Evolutionary conservation across 176 grass and related monocot genomes (phyloP).

Genomic region (Melocanna baccifera): DNA sequence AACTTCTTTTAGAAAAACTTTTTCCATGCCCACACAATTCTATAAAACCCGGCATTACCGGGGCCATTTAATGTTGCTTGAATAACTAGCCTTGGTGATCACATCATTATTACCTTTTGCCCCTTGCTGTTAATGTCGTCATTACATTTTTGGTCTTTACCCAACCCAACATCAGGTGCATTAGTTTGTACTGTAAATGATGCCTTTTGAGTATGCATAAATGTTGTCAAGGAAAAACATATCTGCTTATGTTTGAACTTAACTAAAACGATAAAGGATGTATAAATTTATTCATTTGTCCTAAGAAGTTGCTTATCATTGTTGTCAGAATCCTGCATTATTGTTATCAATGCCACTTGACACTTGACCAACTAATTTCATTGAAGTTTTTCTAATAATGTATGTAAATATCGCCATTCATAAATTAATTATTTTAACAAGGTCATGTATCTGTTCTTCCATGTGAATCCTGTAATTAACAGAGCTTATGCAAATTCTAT

Average conservation of each 20-base stretch:
- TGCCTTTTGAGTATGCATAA: neutral
- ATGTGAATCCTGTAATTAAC: neutral
- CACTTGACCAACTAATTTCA: neutral
- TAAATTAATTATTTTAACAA: neutral
- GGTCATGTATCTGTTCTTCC: neutral
- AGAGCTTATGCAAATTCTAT: neutral
- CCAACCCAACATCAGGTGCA: neutral
- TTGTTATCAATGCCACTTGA: neutral
- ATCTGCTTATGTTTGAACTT: neutral
- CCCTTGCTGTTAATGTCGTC: neutral
- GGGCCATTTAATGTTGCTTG: neutral
- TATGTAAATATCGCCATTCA: neutral
- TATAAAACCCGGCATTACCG: neutral
- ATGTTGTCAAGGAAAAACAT: neutral
- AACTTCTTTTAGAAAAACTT: too few species aligned
- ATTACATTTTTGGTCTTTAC: neutral
- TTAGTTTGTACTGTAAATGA: conserved; percentile 15
- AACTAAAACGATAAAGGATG: neutral
- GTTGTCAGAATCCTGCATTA: neutral
- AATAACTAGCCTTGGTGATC: neutral
- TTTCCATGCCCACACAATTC: too few species aligned
- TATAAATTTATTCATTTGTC: neutral
- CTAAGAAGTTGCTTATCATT: neutral
- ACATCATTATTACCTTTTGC: neutral
- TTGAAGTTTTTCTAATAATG: neutral